Conservation (phyloP, 2,329 filamentous ascomycete genomes). For the Fusarium irregulare region DNA sequence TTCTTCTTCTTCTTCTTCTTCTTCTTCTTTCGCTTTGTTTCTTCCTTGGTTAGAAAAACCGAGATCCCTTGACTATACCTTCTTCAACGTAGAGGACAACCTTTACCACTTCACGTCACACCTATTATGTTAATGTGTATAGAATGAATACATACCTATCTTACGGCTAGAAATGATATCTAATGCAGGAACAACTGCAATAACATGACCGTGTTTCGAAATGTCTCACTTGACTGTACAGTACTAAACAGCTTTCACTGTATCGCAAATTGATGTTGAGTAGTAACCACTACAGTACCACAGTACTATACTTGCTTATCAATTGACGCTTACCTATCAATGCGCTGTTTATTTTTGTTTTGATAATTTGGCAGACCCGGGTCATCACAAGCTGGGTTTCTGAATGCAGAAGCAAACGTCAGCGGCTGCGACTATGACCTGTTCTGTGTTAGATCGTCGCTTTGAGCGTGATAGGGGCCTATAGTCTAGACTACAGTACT, state of each 20-base stretch:
- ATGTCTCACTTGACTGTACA: neutral
- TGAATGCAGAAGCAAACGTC: slow-evolving; percentile 26
- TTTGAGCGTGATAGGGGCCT: neutral
- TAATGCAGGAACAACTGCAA: neutral
- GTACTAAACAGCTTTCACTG: neutral
- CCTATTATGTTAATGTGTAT: slow-evolving; percentile 18
- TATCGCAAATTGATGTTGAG: neutral
- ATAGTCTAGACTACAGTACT: neutral
- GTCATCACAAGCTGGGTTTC: slow-evolving; percentile 5
- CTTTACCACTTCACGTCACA: slow-evolving; percentile 23
- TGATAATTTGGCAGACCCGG: neutral
- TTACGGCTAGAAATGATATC: slow-evolving; percentile 14
- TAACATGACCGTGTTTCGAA: neutral
- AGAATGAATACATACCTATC: slow-evolving; percentile 20
- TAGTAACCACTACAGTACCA: neutral
- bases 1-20: neutral
- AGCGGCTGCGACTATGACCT: slow-evolving; percentile 25
- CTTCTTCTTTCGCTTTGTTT: neutral
- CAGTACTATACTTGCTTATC: neutral
- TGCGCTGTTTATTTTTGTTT: neutral
- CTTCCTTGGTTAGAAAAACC: slow-evolving; percentile 8
- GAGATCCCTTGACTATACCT: slow-evolving; percentile 14
- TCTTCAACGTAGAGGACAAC: slow-evolving; percentile 15
- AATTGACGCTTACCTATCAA: neutral
- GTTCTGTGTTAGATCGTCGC: slow-evolving; percentile 16